A percentile compares a stretch with the other conserved stretches of the same genome.
Evolutionary conservation across 2,329 filamentous ascomycete genomes (phyloP).

Genomic region (Neonectria hederae): DNA sequence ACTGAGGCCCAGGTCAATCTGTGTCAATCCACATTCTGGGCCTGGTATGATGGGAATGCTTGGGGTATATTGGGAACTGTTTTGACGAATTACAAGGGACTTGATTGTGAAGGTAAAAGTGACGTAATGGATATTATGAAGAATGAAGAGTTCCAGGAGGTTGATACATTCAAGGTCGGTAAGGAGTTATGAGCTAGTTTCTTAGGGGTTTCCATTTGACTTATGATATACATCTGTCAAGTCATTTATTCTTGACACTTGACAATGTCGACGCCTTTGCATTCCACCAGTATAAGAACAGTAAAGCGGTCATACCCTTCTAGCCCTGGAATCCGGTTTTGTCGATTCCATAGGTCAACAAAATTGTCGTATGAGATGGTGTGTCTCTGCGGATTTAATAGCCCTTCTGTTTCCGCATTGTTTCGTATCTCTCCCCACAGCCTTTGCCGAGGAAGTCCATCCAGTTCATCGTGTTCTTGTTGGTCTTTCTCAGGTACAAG

Average conservation of each 20-base stretch:
- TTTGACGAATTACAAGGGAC: background rate
- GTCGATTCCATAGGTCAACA: conserved; percentile 5
- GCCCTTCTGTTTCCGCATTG: background rate
- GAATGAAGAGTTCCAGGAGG: too few species aligned
- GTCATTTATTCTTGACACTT: background rate
- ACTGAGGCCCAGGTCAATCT: too few species aligned
- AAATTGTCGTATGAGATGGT: conserved; percentile 11
- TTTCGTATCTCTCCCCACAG: background rate
- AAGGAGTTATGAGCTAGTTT: too few species aligned
- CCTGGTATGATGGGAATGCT: conserved; percentile 12
- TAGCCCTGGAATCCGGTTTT: background rate
- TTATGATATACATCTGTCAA: background rate
- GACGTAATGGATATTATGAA: too few species aligned
- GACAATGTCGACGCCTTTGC: conserved; percentile 12
- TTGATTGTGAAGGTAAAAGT: background rate
- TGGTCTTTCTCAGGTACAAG: background rate
- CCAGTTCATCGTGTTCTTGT: background rate
- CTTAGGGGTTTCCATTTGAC: background rate
- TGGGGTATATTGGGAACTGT: conserved; percentile 1
- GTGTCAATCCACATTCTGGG: background rate
- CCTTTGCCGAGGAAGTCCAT: background rate
- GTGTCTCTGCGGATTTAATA: background rate
- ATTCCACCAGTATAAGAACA: conserved; percentile 16
- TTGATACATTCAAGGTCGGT: too few species aligned
- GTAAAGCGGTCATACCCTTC: conserved; percentile 14